Percentiles rank a stretch among this genome's conserved stretches.
These are phyloP conservation scores for Alternaria sp. DNA, from an alignment of 2,329 filamentous ascomycete genomes.

Conservation along the genomic window DNA sequence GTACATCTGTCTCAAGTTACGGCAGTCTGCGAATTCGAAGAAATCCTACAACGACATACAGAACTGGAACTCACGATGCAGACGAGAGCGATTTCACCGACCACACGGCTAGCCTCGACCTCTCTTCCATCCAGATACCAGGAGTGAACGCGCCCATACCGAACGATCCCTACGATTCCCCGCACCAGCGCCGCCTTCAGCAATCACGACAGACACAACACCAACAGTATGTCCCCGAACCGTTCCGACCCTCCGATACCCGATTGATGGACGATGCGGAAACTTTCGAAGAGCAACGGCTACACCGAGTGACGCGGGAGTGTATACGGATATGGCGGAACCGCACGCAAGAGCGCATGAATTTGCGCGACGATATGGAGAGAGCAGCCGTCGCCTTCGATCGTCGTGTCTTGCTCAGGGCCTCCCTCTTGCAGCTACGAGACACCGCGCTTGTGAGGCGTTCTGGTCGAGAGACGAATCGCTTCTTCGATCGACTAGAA, in stretches of 20 bases:
- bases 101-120: constrained; percentile 35
- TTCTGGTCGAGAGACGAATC: constrained; percentile 55
- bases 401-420: constrained; percentile 57
- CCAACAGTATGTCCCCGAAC: constrained; percentile 39
- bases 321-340: constrained; percentile 57
- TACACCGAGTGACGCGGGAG: constrained; percentile 32
- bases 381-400: constrained; percentile 56
- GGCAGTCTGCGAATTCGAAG: constrained; percentile 44
- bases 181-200: constrained; percentile 7
- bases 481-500: constrained; percentile 63
- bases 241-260: constrained; percentile 58
- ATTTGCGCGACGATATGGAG: constrained; percentile 28
- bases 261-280: constrained; percentile 59
- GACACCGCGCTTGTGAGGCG: constrained; percentile 42
- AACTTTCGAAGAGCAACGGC: constrained; percentile 44
- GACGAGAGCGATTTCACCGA: constrained; percentile 42
- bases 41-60: constrained; percentile 15
- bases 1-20: constrained; percentile 44
- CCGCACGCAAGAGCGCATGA: constrained; percentile 35
- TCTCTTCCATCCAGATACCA: constrained; percentile 40
- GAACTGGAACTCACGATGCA: constrained; percentile 26
- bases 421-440: constrained; percentile 56
- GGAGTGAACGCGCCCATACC: constrained; percentile 47
- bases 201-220: constrained; percentile 15
- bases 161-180: constrained; percentile 14